Evolutionary conservation across 2,329 filamentous ascomycete species (phyloP).

Genomic region (Aspergillus chevalieri): DNA sequence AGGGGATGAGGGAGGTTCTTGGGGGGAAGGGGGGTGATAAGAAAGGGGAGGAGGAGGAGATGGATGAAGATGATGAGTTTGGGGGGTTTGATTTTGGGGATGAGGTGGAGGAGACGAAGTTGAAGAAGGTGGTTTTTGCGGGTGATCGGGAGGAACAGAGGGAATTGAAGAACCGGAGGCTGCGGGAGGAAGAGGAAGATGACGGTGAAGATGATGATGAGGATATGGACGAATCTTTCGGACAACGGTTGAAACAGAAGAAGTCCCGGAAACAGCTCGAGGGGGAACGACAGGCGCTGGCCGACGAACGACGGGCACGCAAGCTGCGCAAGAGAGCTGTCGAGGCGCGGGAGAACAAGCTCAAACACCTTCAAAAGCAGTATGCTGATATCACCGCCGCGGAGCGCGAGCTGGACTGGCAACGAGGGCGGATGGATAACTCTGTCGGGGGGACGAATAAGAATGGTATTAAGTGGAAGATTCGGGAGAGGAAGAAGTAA

Average conservation of each 20-base stretch:
- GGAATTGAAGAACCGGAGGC: slow-evolving; percentile 17
- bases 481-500: slow-evolving; percentile 51
- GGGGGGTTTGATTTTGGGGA: slow-evolving; percentile 18
- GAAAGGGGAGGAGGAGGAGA: slow-evolving; percentile 17
- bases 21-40: slow-evolving; percentile 14
- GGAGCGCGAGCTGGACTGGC: slow-evolving; percentile 52
- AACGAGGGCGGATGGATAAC: slow-evolving; percentile 57
- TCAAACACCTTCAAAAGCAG: slow-evolving; percentile 49
- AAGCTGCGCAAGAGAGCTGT: slow-evolving; percentile 46
- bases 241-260: slow-evolving; percentile 14
- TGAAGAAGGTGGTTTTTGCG: slow-evolving; percentile 35
- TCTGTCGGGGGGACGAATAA: slow-evolving; percentile 58
- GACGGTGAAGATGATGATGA: slow-evolving; percentile 18
- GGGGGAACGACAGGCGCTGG: slow-evolving; percentile 34
- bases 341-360: slow-evolving; percentile 43
- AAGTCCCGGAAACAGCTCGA: slow-evolving; percentile 42
- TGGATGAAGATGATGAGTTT: slow-evolving; percentile 16
- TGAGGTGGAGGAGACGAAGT: slow-evolving; percentile 17
- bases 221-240: slow-evolving; percentile 17
- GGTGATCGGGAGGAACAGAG: slow-evolving; percentile 32
- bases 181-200: slow-evolving; percentile 15
- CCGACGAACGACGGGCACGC: slow-evolving; percentile 33
- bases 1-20: slow-evolving; percentile 30
- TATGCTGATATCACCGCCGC: slow-evolving; percentile 51
- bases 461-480: slow-evolving; percentile 59